phyloP scores from a whole-genome alignment of 345 rosid genomes.

The Pistacia atlantica region DNA sequence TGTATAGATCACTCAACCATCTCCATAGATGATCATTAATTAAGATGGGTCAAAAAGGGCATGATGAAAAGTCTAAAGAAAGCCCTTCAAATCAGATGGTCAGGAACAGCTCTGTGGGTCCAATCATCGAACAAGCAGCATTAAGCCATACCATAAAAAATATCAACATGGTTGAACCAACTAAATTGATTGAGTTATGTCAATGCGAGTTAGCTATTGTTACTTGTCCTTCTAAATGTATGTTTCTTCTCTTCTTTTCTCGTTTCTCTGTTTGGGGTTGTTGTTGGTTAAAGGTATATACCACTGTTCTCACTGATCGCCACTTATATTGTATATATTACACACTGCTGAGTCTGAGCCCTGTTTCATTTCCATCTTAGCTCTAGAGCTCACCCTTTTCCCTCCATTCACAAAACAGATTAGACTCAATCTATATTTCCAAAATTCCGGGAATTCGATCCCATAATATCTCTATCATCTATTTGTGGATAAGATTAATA shows the following conservation, averaged over 20 bases:
- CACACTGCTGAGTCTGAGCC: background rate
- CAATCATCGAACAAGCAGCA: background rate
- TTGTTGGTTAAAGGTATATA: slow-evolving; percentile 16
- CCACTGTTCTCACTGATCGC: background rate
- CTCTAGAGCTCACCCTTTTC: background rate
- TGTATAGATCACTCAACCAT: background rate
- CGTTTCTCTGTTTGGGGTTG: background rate
- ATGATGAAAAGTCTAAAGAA: background rate
- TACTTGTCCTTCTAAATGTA: slow-evolving; percentile 6
- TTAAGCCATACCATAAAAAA: background rate
- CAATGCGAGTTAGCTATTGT: background rate
- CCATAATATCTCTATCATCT: slow-evolving; percentile 11
- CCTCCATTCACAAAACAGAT: slow-evolving; percentile 13
- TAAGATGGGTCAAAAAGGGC: background rate
- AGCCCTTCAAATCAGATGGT: slow-evolving; percentile 9
- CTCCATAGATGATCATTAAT: background rate
- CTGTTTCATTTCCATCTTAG: slow-evolving; percentile 9
- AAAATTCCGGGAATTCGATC: slow-evolving; percentile 19
- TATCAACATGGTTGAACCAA: background rate
- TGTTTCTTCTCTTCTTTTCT: slow-evolving; percentile 1
- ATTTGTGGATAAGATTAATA: slow-evolving; percentile 28
- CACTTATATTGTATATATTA: background rate
- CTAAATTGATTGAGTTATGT: background rate
- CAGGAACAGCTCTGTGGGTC: background rate
- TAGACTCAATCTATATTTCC: slow-evolving; percentile 26